Base-by-base conservation (phyloP, 208 protist species). In the Porcisia deanei region DNA sequence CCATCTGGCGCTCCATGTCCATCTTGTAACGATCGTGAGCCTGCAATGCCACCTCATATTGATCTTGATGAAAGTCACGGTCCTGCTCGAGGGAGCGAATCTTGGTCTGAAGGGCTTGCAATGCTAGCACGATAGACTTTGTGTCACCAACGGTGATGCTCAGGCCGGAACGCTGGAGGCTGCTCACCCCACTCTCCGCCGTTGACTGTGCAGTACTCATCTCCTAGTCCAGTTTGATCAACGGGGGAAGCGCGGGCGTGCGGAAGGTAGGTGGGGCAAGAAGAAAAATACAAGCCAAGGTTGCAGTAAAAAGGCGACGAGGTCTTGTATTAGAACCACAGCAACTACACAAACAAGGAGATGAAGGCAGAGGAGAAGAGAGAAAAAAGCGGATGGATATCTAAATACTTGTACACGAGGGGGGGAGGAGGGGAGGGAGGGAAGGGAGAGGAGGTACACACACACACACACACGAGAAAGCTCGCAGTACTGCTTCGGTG, bases 91-190 rank as follows among this genome's bases (percentile, higher is more conserved):
- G 82, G 2, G 87, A 80, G 30, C 94, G 88, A 60, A 97, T 97
- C 76, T 97, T 97, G 66, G 88, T 82, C 75, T 96, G 94, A 30
- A 97, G 83, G 18, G 94, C 89, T 75, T 96, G 94, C 30, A 97
- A 82, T 0, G 94, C 94, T 25, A 97, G 86, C 60, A 97, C 94
- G 69, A 97, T 96, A 9, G 91, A 96, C 73, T 95, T 95, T 18
- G 94, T 97, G 82, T 97, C 94, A 0, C 94, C 94, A 2, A 96
- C 91, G 49, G 90, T 95, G 76, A 96, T 95, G 77, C 89, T 95
- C 25, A 97, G 80, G 22, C 91, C 91, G 60, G 90, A 93, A 52
- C 93, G 93, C 71, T 95, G 93, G 71, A 96, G 72, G 69, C 91
- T 97, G 14, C 74, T 83, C 20, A 49, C 77, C 8, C 39, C 68